Conservation (phyloP, 306 rosid genomes). For the Cicer judaicum region DNA sequence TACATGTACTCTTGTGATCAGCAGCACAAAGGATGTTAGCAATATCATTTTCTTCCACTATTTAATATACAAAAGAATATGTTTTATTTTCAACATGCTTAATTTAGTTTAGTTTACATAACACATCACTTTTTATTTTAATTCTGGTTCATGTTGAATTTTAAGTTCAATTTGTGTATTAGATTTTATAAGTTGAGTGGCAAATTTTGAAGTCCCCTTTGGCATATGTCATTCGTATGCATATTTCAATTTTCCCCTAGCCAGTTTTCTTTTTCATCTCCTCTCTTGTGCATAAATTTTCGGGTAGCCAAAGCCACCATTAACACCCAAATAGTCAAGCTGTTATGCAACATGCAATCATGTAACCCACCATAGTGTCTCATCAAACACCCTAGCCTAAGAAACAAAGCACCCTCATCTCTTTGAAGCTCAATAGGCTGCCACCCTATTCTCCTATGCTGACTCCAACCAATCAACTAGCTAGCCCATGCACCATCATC, state of each 20-base stretch:
- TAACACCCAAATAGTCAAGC: background rate
- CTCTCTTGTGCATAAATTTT: background rate
- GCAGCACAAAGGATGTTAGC: background rate
- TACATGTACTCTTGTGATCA: background rate
- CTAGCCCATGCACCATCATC: background rate
- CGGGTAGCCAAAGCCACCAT: background rate
- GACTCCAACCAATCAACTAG: background rate
- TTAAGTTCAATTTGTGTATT: constrained; percentile 5
- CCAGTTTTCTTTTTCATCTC: background rate
- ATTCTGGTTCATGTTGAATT: background rate
- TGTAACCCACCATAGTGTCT: background rate
- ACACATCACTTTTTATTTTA: background rate
- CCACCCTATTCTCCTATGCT: background rate
- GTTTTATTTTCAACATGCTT: background rate
- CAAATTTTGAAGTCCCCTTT: background rate
- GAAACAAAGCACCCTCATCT: background rate
- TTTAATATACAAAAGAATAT: background rate
- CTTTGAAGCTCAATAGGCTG: constrained; percentile 1
- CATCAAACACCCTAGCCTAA: background rate
- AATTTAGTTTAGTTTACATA: background rate
- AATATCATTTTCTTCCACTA: background rate
- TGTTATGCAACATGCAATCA: background rate
- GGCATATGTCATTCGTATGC: background rate
- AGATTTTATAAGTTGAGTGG: background rate
- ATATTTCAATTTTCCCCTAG: background rate